Percentiles rank a stretch among this genome's conserved stretches.
These are phyloP conservation scores for Gillenia trifoliata DNA, from an alignment of 306 rosid species.

Conservation along the genomic window DNA sequence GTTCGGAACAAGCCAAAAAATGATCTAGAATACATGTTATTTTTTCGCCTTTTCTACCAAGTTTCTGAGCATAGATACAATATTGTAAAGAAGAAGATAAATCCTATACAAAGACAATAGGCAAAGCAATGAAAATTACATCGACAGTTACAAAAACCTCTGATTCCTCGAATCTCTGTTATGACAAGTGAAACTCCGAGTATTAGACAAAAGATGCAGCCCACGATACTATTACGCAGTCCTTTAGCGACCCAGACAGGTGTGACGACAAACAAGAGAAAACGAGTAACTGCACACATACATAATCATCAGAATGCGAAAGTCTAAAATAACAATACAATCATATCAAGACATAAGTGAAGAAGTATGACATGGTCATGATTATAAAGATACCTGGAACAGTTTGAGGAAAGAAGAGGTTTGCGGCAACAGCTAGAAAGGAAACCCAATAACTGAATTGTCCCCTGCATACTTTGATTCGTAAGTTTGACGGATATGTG, in stretches of 20 bases:
- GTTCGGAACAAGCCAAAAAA: not conserved
- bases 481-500: not conserved
- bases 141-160: conserved; percentile 11
- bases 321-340: not conserved
- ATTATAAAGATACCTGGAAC: conserved; percentile 32
- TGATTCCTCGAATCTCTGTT: conserved; percentile 14
- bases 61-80: conserved; percentile 22
- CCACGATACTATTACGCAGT: conserved; percentile 26
- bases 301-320: not conserved
- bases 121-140: conserved; percentile 19
- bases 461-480: conserved; percentile 31
- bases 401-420: conserved; percentile 26
- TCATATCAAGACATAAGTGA: not conserved
- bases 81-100: conserved; percentile 33
- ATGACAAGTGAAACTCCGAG: conserved; percentile 25
- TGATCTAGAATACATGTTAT: not conserved
- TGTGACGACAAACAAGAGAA: conserved; percentile 32
- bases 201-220: conserved; percentile 34
- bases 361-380: not conserved
- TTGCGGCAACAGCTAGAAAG: conserved; percentile 34
- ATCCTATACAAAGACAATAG: conserved; percentile 25
- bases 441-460: conserved; percentile 44
- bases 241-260: conserved; percentile 35
- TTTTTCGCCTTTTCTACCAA: conserved; percentile 14
- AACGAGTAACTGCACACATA: conserved; percentile 37